Evolutionary conservation across 2,329 filamentous ascomycete genomes (phyloP), one percentile per base, ranked within the genome.

Genomic region (Neopestalotiopsis sp.): DNA sequence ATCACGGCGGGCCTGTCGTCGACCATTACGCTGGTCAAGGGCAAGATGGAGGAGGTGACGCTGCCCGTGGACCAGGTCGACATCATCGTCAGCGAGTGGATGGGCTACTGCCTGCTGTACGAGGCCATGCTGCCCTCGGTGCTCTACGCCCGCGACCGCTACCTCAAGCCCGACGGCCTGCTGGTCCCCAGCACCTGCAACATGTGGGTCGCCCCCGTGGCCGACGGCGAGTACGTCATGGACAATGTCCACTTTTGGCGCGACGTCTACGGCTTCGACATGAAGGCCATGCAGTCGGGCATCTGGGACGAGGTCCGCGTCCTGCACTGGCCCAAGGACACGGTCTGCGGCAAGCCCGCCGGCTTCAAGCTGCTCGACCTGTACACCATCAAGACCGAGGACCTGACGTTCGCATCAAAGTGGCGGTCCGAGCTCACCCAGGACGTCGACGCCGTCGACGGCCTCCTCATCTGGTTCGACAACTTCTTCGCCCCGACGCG

Each of bases 61-160:
- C 86, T 94, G 28, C 94, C 93, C 1, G 91, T 95, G 7, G 85
- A 90, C 67, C 85, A 95, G 76, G 95, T 98, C 60, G 95, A 98
- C 81, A 92, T 98, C 76, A 97, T 98, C 77, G 91, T 98, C 70
- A 97, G 93, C 69, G 95, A 98, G 80, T 98, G 95, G 95, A 98
- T 98, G 95, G 95, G 95, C 38, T 98, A 98, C 79, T 93, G 91
- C 72, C 87, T 98, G 20, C 87, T 98, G 5, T 98, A 97, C 80
- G 95, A 98, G 81, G 94, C 94, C 68, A 98, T 98, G 95, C 89
- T 98, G 34, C 94, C 96, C 72, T 97, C 94, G 63, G 94, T 98
- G 28, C 86, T 98, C 65, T 95, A 90, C 77, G 95, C 95, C 58
- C 88, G 95, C 70, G 95, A 98, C 81, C 90, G 89, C 74, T 98